phyloP scores from a whole-genome alignment of 768 basidiomycete species.

The Lepiota subincarnata region DNA sequence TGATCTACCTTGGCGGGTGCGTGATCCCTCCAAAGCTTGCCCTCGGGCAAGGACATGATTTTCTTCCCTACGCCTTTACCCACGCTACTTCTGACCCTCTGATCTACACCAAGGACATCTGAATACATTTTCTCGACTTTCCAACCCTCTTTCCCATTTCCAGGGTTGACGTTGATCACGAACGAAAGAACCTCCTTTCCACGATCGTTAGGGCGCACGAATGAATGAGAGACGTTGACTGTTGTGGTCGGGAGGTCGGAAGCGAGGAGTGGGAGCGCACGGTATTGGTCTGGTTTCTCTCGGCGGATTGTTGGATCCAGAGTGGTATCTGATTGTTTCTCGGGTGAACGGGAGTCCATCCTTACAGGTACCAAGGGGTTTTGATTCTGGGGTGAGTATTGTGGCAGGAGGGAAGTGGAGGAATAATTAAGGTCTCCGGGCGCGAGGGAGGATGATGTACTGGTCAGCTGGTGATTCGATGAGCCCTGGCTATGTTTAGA shows the following conservation, averaged over 20 bases:
- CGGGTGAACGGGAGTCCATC: conserved; percentile 3
- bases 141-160: conserved; percentile 68
- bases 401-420: not conserved
- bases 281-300: conserved; percentile 19
- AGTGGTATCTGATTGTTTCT: conserved; percentile 8
- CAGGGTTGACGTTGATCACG: conserved; percentile 70
- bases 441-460: not conserved
- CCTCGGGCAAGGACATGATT: conserved; percentile 81
- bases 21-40: conserved; percentile 93
- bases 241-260: conserved; percentile 71
- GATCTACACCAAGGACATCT: conserved; percentile 87
- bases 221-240: conserved; percentile 71
- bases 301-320: conserved; percentile 15
- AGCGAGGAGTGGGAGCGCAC: conserved; percentile 66
- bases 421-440: not conserved
- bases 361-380: not conserved
- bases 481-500: not conserved
- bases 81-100: conserved; percentile 62
- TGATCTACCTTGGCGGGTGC: conserved; percentile 96
- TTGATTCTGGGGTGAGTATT: not conserved
- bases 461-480: conserved; percentile 6
- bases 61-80: conserved; percentile 73
- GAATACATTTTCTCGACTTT: conserved; percentile 92
- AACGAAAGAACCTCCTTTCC: conserved; percentile 93
- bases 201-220: conserved; percentile 83